Evolutionary conservation across 371 early-diverging fungal species (phyloP).

Genomic region (Dinochytrium kinnereticum): DNA sequence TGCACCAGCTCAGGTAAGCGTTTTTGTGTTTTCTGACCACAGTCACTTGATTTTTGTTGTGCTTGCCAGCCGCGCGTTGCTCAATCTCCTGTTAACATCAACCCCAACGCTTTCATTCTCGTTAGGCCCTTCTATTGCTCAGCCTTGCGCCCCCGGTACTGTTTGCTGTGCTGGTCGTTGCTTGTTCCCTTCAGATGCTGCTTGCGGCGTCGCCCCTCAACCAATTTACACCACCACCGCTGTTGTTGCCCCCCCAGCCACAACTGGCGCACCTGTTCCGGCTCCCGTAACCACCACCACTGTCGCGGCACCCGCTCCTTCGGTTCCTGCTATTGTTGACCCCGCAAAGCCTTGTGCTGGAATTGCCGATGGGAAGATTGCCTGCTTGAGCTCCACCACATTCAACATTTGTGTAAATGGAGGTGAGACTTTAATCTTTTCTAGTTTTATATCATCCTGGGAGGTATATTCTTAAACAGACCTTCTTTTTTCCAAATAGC

Average conservation of each 20-base stretch:
- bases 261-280: background rate
- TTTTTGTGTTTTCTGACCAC: background rate
- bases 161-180: background rate
- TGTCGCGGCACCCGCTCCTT: background rate
- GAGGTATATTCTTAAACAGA: background rate
- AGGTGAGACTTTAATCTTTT: background rate
- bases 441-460: too few species aligned
- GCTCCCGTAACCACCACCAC: background rate
- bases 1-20: conserved; percentile 4
- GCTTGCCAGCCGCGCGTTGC: background rate
- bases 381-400: background rate
- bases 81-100: background rate
- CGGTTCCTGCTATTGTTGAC: background rate
- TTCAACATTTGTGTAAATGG: conserved; percentile 19
- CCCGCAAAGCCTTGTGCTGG: conserved; percentile 1
- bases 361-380: conserved; percentile 10
- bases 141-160: conserved; percentile 13
- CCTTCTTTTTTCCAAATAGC: background rate
- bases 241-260: background rate
- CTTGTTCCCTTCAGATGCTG: background rate
- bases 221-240: background rate
- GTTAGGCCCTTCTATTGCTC: background rate
- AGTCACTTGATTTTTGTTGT: background rate
- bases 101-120: background rate
- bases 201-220: background rate